Percentiles rank a stretch among this genome's conserved stretches.
phyloP scores from a whole-genome alignment of 768 basidiomycete genomes.

The Lentinula sp. region DNA sequence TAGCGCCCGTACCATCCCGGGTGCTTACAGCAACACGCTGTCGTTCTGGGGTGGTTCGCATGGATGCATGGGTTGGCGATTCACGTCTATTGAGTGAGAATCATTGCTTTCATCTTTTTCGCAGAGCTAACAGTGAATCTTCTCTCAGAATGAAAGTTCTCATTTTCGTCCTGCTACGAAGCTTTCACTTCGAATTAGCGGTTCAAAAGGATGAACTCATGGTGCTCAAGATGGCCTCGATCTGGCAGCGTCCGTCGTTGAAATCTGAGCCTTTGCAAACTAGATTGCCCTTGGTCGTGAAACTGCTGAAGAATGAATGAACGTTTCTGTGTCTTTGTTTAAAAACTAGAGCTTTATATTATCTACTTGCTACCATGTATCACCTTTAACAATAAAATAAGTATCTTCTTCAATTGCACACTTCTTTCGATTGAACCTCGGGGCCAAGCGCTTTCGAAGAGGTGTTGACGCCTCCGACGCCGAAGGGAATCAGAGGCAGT shows the following conservation, averaged over 20 bases:
- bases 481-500: too few species aligned
- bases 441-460: too few species aligned
- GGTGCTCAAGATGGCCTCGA: neutral
- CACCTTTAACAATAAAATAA: too few species aligned
- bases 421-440: too few species aligned
- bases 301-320: neutral
- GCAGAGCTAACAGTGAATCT: neutral
- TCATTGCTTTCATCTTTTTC: neutral
- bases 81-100: conserved; percentile 53
- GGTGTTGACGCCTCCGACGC: too few species aligned
- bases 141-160: conserved; percentile 30
- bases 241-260: neutral
- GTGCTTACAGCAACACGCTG: conserved; percentile 53
- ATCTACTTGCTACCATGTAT: too few species aligned
- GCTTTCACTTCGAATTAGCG: conserved; percentile 47
- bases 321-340: too few species aligned
- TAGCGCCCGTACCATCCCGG: conserved; percentile 38
- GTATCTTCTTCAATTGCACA: too few species aligned
- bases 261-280: neutral
- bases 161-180: conserved; percentile 42
- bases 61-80: conserved; percentile 64
- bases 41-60: conserved; percentile 61
- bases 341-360: too few species aligned
- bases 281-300: neutral
- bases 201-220: conserved; percentile 38